Evolutionary conservation across 2,329 filamentous ascomycete species (phyloP).

Genomic region (Xylariaceae sp.): DNA sequence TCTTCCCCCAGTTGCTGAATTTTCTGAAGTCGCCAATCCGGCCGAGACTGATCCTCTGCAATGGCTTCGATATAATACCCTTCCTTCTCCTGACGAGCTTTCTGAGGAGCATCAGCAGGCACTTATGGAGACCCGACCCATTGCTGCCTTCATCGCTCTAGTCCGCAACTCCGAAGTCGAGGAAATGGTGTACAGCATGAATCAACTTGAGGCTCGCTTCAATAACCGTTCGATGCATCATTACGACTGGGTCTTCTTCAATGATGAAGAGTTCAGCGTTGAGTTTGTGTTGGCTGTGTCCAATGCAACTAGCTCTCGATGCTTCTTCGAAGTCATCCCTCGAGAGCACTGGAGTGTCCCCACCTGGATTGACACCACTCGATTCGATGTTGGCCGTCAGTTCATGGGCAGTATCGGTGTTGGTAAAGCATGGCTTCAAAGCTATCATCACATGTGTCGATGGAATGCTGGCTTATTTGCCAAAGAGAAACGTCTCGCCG

Average conservation of each 20-base stretch:
- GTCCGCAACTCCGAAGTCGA: constrained; percentile 67
- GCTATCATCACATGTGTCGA: constrained; percentile 71
- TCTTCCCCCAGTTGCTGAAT: constrained; percentile 24
- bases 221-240: constrained; percentile 66
- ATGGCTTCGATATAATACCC: constrained; percentile 30
- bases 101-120: constrained; percentile 16
- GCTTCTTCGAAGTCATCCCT: constrained; percentile 67
- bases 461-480: constrained; percentile 85
- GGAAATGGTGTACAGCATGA: constrained; percentile 64
- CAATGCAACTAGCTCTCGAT: constrained; percentile 64
- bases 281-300: constrained; percentile 67
- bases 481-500: constrained; percentile 63
- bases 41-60: constrained; percentile 19
- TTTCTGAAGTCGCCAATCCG: constrained; percentile 9
- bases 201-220: constrained; percentile 69
- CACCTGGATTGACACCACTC: constrained; percentile 62
- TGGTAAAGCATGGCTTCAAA: constrained; percentile 60
- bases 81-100: constrained; percentile 20
- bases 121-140: constrained; percentile 30
- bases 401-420: constrained; percentile 59
- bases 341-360: constrained; percentile 73
- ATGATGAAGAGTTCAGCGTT: constrained; percentile 70
- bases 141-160: constrained; percentile 54
- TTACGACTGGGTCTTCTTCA: constrained; percentile 88
- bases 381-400: constrained; percentile 59